These are phyloP conservation scores for Fusarium sp. DNA, from an alignment of 2,329 filamentous ascomycete species.

Conservation along the genomic window DNA sequence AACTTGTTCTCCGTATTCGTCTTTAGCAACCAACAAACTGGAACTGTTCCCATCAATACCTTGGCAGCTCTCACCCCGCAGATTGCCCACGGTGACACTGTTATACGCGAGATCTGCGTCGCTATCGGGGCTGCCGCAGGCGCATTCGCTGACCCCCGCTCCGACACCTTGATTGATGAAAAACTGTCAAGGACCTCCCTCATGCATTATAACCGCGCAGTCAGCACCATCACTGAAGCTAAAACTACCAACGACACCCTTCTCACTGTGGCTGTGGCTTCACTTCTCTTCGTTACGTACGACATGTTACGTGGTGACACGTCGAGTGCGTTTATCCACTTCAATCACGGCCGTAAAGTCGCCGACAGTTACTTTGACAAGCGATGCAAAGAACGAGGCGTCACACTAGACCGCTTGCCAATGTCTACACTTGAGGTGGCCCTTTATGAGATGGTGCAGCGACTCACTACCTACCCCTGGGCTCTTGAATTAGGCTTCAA, in stretches of 20 bases:
- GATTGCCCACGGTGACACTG: conserved; percentile 26
- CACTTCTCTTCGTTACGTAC: conserved; percentile 36
- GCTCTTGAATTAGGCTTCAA: conserved; percentile 21
- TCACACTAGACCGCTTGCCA: conserved; percentile 12
- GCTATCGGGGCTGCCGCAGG: conserved; percentile 30
- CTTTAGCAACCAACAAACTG: conserved; percentile 28
- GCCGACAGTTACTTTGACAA: conserved; percentile 31
- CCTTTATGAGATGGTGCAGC: conserved; percentile 34
- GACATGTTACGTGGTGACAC: conserved; percentile 35
- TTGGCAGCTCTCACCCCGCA: conserved; percentile 34
- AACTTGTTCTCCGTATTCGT: conserved; percentile 36
- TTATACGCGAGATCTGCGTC: conserved; percentile 34
- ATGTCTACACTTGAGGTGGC: conserved; percentile 29
- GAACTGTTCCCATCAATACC: conserved; percentile 29
- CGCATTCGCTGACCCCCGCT: conserved; percentile 20
- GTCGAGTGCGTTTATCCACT: conserved; percentile 27
- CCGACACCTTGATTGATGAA: conserved; percentile 16
- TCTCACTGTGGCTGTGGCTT: conserved; percentile 30
- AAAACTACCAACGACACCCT: conserved; percentile 4
- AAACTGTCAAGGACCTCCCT: conserved; percentile 20
- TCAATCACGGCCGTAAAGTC: conserved; percentile 31
- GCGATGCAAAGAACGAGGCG: conserved; percentile 20
- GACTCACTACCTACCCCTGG: conserved; percentile 36
- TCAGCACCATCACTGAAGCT: conserved; percentile 14
- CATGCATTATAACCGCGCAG: conserved; percentile 32